Conservation (phyloP, 192 early-diverging fungal genomes). For the Backusella morwellensis region DNA sequence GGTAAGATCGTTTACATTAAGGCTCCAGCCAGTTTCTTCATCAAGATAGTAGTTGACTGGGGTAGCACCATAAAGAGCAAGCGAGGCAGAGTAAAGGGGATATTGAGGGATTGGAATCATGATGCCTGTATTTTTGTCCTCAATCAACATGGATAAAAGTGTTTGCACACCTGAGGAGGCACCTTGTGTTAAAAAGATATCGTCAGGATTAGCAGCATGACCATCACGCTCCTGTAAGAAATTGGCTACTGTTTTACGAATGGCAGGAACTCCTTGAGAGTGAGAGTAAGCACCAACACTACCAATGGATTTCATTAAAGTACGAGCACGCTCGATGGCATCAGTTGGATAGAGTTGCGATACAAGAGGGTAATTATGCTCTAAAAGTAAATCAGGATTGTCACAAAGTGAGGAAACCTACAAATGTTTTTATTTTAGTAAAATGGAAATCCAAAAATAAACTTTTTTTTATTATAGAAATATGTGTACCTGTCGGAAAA, state of each 20-base stretch:
- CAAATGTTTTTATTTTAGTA: background rate
- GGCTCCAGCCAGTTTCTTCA: slow-evolving; percentile 81
- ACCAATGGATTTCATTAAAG: slow-evolving; percentile 66
- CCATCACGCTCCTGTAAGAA: slow-evolving; percentile 93
- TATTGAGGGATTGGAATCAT: slow-evolving; percentile 99
- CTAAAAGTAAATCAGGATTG: slow-evolving; percentile 76
- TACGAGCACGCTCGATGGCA: slow-evolving; percentile 78
- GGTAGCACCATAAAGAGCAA: slow-evolving; percentile 77
- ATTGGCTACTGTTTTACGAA: slow-evolving; percentile 82
- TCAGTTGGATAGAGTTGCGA: slow-evolving; percentile 78
- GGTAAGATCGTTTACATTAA: slow-evolving; percentile 66
- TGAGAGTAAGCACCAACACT: slow-evolving; percentile 91
- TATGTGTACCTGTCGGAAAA: slow-evolving; percentile 83
- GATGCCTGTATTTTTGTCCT: slow-evolving; percentile 79
- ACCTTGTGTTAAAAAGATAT: slow-evolving; percentile 92
- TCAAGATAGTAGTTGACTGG: slow-evolving; percentile 93
- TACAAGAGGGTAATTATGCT: slow-evolving; percentile 52
- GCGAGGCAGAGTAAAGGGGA: slow-evolving; percentile 92
- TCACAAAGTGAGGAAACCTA: slow-evolving; percentile 86
- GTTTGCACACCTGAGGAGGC: slow-evolving; percentile 92
- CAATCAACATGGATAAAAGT: slow-evolving; percentile 80
- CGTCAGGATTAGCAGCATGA: slow-evolving; percentile 71
- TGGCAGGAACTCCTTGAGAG: slow-evolving; percentile 83
- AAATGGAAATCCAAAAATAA: background rate
- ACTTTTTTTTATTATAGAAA: background rate